Base-by-base conservation (phyloP, 108 stramenopile species). In the Aureococcus anophagefferens region DNA sequence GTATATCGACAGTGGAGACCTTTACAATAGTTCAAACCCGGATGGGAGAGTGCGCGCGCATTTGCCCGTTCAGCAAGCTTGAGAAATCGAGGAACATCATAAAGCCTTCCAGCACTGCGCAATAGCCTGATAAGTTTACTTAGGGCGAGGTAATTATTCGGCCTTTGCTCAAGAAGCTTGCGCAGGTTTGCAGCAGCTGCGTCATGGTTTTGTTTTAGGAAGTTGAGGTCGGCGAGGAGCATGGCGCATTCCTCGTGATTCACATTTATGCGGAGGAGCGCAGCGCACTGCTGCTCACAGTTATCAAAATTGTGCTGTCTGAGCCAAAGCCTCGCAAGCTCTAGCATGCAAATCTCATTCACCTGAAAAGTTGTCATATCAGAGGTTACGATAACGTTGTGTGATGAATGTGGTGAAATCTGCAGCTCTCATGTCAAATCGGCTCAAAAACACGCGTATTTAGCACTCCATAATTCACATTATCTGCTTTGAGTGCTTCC, bases 171-270 rank as follows among this genome's bases (percentile, higher is more conserved):
- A 31, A 85, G 62, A 15, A 83, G 75, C 33, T 83, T n/a, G 0
- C 64, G 68, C 33, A 80, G 69, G 32, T 74, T 79, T 33, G 67
- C 75, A 30, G 80, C 74, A n/a, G 82, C 84, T 59, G 67, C 80
- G 44, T 69, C 65, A 64, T 72, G 64, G n/a, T 80, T 64, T 16
- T 46, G 59, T 40, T 66, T 72, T 15, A 65, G 67, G 46, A 71
- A 80, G 30, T 77, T 63, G 30, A 81, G 67, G 67, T 88, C 87
- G n/a, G 79, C 85, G 35, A 86, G 62, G 29, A 88, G 59, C 77
- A 86, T 77, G 63, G 68, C 35, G 35, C 82, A 85, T 25, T 72
- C 84, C 28, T 82, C 80, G 33, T 59, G 29, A 28, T 46, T 46
- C 7, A 72, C 63, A 3, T 67, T 77, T 29, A 69, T 71, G 33